Evolutionary conservation across 2,329 filamentous ascomycete species (phyloP), one percentile per base, ranked within the genome.

Genomic region (Hypoxylon sp.): DNA sequence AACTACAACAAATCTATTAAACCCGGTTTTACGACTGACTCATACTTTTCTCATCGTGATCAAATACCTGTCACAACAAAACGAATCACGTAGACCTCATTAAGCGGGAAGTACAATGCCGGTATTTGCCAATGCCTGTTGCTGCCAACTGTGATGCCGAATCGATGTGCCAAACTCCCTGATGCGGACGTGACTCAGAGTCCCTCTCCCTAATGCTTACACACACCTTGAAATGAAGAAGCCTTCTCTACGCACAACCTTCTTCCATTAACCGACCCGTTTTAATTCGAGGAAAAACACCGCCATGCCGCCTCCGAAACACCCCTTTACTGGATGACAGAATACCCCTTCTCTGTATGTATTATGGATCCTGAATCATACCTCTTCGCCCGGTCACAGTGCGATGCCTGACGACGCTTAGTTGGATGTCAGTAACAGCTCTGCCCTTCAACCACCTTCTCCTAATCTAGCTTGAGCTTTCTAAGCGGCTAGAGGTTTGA

Each of bases 131-230:
- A 29, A 33, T 58, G 33, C 55, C 44, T 58, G 39, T 58, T 58
- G 46, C 55, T 58, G 33, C 55, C 55, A 26, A 9, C 42, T 48
- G 33, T n/a, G 55, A 58, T 58, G 55, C 55, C 51, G 59, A 66
- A 52, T 58, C 63, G 42, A 50, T 64, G 63, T 68, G 65, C 73
- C 68, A 63, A 71, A 73, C 69, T 70, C 72, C 71, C 60, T 67
- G 13, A 74, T 73, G 72, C 65, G 71, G 53, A 58, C 56, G 44
- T 54, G 37, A 37, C 44, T 24, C 42, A 66, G 47, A 52, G 29
- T 50, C 56, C 67, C 67, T 51, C 57, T 54, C 65, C 54, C 48
- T 63, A 53, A 70, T 70, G 67, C 68, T 62, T 58, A 60, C 55
- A 59, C 54, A 47, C 61, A 44, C 52, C 51, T 31, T 51, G 46